A percentile compares a stretch with the other conserved stretches of the same genome.
These are phyloP conservation scores for Paramecium sexaurelia DNA, from an alignment of 73 alveolate genomes.

Conservation along the genomic window DNA sequence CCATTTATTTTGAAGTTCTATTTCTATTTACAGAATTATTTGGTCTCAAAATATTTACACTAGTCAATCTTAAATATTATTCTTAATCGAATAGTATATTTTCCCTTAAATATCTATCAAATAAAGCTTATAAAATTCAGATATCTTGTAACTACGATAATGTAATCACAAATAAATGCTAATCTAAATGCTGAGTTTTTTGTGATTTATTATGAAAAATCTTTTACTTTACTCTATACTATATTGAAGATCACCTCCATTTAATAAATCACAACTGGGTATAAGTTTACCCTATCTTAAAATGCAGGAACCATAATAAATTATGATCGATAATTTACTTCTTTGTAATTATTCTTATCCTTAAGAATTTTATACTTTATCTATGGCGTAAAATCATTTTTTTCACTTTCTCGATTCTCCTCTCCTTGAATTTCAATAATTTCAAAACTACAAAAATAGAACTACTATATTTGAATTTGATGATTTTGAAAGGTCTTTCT, in stretches of 20 bases:
- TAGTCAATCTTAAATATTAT: constrained; percentile 92
- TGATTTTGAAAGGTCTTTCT: background rate
- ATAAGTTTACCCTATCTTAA: constrained; percentile 91
- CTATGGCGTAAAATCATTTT: constrained; percentile 77
- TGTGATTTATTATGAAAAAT: constrained; percentile 90
- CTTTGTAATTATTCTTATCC: background rate
- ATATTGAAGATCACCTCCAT: constrained; percentile 96
- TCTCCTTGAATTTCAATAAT: constrained; percentile 57
- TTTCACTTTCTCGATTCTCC: constrained; percentile 70
- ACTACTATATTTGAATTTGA: background rate
- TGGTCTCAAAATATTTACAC: constrained; percentile 86
- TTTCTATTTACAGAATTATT: constrained; percentile 92
- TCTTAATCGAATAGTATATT: constrained; percentile 89
- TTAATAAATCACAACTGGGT: constrained; percentile 84
- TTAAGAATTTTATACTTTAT: constrained; percentile 64
- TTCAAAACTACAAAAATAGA: background rate
- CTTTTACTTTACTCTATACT: constrained; percentile 83
- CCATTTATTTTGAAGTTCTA: constrained; percentile 90
- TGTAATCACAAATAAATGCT: constrained; percentile 90
- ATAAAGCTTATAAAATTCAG: constrained; percentile 87
- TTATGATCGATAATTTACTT: constrained; percentile 16
- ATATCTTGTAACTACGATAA: constrained; percentile 89
- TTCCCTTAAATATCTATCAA: constrained; percentile 96
- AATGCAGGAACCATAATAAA: constrained; percentile 93
- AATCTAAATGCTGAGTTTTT: constrained; percentile 45